Conservation (phyloP, 768 basidiomycete species). For the Boletus coccyginus region DNA sequence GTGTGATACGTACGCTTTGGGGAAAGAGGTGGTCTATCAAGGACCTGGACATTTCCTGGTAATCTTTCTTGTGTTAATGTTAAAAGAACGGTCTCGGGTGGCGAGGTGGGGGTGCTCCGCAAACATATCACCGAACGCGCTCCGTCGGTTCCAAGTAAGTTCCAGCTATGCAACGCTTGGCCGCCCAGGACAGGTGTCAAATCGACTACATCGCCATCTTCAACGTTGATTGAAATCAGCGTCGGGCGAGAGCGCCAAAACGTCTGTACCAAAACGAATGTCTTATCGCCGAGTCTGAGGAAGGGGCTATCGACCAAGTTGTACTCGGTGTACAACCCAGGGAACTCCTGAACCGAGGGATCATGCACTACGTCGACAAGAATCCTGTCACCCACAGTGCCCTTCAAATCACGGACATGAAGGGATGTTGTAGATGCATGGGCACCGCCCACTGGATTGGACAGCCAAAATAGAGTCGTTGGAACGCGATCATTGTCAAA, state of each 20-base stretch:
- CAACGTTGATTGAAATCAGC: conserved; percentile 44
- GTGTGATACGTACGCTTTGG: conserved; percentile 33
- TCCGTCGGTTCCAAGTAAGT: conserved; percentile 50
- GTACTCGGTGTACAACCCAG: conserved; percentile 58
- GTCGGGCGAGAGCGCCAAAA: conserved; percentile 54
- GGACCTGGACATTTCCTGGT: conserved; percentile 33
- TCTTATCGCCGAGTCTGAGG: conserved; percentile 23
- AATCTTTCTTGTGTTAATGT: conserved; percentile 26
- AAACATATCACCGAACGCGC: conserved; percentile 41
- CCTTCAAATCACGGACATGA: conserved; percentile 40
- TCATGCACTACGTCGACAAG: conserved; percentile 45
- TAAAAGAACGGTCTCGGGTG: conserved; percentile 51
- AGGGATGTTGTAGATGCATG: conserved; percentile 57
- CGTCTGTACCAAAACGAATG: conserved; percentile 39
- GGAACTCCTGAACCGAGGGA: conserved; percentile 44
- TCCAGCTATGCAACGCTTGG: conserved; percentile 47
- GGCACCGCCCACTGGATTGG: conserved; percentile 53
- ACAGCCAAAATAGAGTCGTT: conserved; percentile 48
- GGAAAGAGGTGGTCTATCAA: conserved; percentile 43
- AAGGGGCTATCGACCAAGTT: conserved; percentile 45
- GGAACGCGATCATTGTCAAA: conserved; percentile 20
- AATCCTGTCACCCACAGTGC: conserved; percentile 7
- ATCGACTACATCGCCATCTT: conserved; percentile 40
- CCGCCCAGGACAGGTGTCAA: conserved; percentile 11
- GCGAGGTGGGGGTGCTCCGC: conserved; percentile 46